Evolutionary conservation across 352 stramenopile species (phyloP), one percentile per base, ranked within the genome.

Genomic region (Globisporangium yorkense): DNA sequence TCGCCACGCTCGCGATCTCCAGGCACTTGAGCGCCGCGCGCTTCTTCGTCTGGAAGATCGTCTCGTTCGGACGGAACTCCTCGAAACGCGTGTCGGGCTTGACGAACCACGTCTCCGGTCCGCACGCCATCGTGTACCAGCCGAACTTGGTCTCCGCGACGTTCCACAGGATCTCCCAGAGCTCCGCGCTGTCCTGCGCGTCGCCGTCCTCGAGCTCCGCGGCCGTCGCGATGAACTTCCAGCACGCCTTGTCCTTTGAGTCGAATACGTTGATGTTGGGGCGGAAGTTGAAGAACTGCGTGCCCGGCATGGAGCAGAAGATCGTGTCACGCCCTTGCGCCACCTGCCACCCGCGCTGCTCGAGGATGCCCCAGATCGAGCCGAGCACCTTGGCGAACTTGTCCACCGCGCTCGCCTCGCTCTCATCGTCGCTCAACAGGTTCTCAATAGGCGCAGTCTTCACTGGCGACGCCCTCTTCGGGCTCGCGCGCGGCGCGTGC

Each of bases 211-310:
- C 63, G 27, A 70, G 57, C 0, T 63, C 69, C 9, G 68, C 59
- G 10, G 59, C 43, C 9, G 68, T 48, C 51, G 75, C 70, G 45
- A 92, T 71, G 67, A 80, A 89, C 53, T 92, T 92, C 82, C 82
- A 92, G 56, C 77, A 88, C 16, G 82, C 82, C 64, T 92, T 89
- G 16, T 72, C 63, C 62, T 86, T 87, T 29, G 70, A 77, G 67
- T 92, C 82, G 33, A 92, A 92, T 49, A 89, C 77, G 67, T 89
- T 92, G 48, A 92, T 77, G 63, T 89, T 92, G 24, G 82, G 82
- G 41, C 80, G 79, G 40, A 92, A 92, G 63, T 87, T 88, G 70
- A 88, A 88, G 53, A 92, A 92, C 61, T 86, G 70, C 33, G 85
- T 86, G 29, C 69, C 79, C 0, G 82, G 82, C 82, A 92, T 92